These are phyloP conservation scores for Lippia alba DNA, from an alignment of 305 asterid species.

Conservation along the genomic window DNA sequence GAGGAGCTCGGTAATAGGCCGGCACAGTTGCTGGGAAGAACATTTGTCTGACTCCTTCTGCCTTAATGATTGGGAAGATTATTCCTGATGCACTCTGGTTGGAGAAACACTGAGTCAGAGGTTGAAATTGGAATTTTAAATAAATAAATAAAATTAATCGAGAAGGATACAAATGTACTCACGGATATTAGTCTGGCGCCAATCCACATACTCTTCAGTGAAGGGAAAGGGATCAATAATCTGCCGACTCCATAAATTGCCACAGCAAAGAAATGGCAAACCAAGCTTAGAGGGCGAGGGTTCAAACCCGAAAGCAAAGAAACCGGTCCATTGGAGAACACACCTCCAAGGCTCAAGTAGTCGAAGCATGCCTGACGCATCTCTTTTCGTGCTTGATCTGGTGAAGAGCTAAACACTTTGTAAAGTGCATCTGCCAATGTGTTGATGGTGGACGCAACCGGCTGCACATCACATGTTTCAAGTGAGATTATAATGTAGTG, in stretches of 20 bases:
- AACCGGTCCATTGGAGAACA: constrained; percentile 82
- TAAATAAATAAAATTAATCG: background rate
- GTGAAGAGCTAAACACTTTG: constrained; percentile 83
- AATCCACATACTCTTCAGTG: constrained; percentile 77
- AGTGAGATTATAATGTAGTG: constrained; percentile 20
- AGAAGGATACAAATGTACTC: constrained; percentile 28
- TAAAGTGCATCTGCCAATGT: constrained; percentile 89
- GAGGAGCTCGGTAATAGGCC: constrained; percentile 87
- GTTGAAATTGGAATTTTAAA: background rate
- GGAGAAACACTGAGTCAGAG: constrained; percentile 9
- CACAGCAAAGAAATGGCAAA: constrained; percentile 4
- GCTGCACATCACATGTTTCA: constrained; percentile 52
- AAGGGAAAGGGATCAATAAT: constrained; percentile 78
- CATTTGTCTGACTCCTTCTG: constrained; percentile 95
- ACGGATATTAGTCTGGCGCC: constrained; percentile 82
- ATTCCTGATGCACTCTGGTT: constrained; percentile 82
- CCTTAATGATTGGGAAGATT: constrained; percentile 86
- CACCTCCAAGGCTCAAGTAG: constrained; percentile 89
- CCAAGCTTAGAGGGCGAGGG: constrained; percentile 82
- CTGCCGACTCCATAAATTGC: constrained; percentile 35
- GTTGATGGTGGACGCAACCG: constrained; percentile 92
- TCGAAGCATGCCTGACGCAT: constrained; percentile 95
- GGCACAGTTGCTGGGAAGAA: constrained; percentile 92
- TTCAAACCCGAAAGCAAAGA: constrained; percentile 85
- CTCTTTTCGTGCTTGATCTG: constrained; percentile 84